A percentile compares a stretch with the other conserved stretches of the same genome.
Conservation (phyloP, 192 early-diverging fungal genomes). For the Coemansia sp. region DNA sequence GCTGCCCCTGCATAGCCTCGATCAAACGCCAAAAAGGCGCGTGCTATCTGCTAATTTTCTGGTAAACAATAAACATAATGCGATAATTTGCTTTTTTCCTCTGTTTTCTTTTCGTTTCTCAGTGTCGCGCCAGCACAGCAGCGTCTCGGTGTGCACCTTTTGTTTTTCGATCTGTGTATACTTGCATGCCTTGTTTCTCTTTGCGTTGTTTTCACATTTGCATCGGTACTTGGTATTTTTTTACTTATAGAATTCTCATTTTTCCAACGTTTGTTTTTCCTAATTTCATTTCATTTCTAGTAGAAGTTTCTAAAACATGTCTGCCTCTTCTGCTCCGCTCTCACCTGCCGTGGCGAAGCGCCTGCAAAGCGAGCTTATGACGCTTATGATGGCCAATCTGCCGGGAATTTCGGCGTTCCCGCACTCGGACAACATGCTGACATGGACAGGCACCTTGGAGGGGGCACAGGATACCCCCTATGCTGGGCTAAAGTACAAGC, state of each 20-base stretch:
- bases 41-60: too few relatives aligned
- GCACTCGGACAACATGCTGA: conserved; percentile 56
- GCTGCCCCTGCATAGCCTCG: too few relatives aligned
- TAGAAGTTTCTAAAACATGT: not conserved
- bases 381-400: conserved; percentile 60
- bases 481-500: conserved; percentile 92
- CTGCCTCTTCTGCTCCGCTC: conserved; percentile 3
- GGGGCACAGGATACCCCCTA: conserved; percentile 90
- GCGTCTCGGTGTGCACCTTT: too few relatives aligned
- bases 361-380: conserved; percentile 60
- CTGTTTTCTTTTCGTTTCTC: not conserved
- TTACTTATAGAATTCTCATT: too few relatives aligned
- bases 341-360: conserved; percentile 41
- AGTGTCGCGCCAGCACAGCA: too few relatives aligned
- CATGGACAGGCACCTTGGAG: conserved; percentile 87
- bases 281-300: not conserved
- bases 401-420: conserved; percentile 67
- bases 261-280: too few relatives aligned
- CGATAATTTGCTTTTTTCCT: not conserved
- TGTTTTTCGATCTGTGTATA: too few relatives aligned
- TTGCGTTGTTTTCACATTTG: too few relatives aligned
- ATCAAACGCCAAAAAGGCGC: too few relatives aligned
- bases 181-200: too few relatives aligned
- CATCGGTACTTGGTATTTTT: too few relatives aligned
- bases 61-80: not conserved